phyloP scores from a whole-genome alignment of 2,329 filamentous ascomycete species.

The Pseudogymnoascus sp. region DNA sequence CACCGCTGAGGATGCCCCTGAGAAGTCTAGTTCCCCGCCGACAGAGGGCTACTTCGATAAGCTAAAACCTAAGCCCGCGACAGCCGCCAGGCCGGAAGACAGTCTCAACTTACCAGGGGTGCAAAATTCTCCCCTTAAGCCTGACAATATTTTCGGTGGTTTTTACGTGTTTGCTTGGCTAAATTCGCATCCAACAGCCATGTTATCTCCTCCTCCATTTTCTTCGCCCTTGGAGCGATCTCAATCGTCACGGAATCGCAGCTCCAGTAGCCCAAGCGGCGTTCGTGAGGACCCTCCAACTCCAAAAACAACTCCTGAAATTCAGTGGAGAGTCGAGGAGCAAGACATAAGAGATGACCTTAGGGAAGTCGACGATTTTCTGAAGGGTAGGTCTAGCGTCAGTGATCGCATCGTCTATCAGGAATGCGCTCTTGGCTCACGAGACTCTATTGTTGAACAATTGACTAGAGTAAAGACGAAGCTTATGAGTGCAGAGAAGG shows the following conservation, averaged over 20 bases:
- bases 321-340: constrained; percentile 6
- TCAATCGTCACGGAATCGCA: not conserved
- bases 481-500: constrained; percentile 9
- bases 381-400: constrained; percentile 14
- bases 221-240: not conserved
- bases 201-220: not conserved
- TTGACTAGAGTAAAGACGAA: constrained; percentile 7
- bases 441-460: constrained; percentile 11
- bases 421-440: constrained; percentile 7
- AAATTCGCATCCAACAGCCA: constrained; percentile 10
- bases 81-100: not conserved
- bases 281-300: not conserved
- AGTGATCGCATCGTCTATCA: constrained; percentile 17
- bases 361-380: constrained; percentile 18
- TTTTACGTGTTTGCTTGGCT: constrained; percentile 24
- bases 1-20: not conserved
- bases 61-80: not conserved
- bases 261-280: not conserved
- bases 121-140: not conserved
- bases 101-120: not conserved
- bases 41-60: not conserved
- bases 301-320: constrained; percentile 6
- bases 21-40: not conserved
- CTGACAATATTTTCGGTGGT: constrained; percentile 12
- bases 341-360: constrained; percentile 12